Evolutionary conservation across 2,329 filamentous ascomycete genomes (phyloP).

Genomic region (Neofusicoccum cordaticola): DNA sequence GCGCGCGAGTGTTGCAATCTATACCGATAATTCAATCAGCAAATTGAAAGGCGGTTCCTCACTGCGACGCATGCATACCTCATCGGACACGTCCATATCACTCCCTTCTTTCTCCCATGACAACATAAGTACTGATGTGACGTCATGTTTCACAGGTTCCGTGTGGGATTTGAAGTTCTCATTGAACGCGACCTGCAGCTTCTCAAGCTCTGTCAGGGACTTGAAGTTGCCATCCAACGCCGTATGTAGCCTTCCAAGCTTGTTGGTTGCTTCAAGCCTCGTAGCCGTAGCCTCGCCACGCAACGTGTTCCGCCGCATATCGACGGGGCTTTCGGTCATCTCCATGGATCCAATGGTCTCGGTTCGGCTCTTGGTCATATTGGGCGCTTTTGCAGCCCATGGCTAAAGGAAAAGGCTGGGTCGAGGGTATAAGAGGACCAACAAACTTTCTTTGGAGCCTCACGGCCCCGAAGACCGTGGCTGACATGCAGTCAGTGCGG

Average conservation of each 20-base stretch:
- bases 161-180: constrained; percentile 8
- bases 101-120: constrained; percentile 16
- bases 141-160: constrained; percentile 17
- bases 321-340: not conserved
- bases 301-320: not conserved
- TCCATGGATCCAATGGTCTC: not conserved
- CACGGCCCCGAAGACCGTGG: too few relatives aligned
- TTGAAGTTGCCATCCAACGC: constrained; percentile 16
- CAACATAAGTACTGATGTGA: constrained; percentile 15
- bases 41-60: too few relatives aligned
- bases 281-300: not conserved
- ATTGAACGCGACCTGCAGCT: constrained; percentile 3
- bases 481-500: too few relatives aligned
- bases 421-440: not conserved
- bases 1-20: not conserved
- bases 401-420: not conserved
- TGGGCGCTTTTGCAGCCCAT: not conserved
- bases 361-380: not conserved
- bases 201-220: not conserved
- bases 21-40: too few relatives aligned
- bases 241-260: not conserved
- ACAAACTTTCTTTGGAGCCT: too few relatives aligned
- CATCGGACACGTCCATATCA: constrained; percentile 8
- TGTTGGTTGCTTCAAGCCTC: not conserved
- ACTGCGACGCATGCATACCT: not conserved